Evolutionary conservation across 1,284 basidiomycete genomes (phyloP), one percentile per base, ranked within the genome.

Genomic region (Apiotrichum veenhuisii): DNA sequence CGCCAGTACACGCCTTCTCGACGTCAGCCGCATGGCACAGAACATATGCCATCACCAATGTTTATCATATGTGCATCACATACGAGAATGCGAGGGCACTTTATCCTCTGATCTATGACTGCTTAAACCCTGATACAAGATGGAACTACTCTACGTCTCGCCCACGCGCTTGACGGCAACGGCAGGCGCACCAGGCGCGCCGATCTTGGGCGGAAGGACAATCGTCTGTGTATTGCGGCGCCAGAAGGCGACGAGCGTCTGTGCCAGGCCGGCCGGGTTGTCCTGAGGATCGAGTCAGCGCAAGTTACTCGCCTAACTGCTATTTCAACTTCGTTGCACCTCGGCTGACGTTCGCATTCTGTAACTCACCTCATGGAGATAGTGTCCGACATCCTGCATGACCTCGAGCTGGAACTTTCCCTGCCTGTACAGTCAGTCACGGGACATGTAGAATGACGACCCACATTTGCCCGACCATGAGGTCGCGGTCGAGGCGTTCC

Each of bases 381-480:
- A 89, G 71, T 98, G 95, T 0, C 95, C 95, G 0, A 91, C 91
- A 22, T 85, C 85, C 4, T 84, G 83, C 61, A 96, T 83, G 26
- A 98, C 91, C 23, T 85, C 86, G 67, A 97, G 82, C 77, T 98
- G 95, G 78, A 97, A 98, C 74, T 97, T 97, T 56, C 94, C 94
- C 77, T 89, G 87, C 71, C 68, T 70, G 26, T 3, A n/a, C 5
- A 18, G 34, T 58, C 34, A 57, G 47, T 23, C 8, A 9, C 7
- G 5, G 15, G 14, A 9, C 14, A 1, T 18, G 4, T 53, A 10
- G 7, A 27, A n/a, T 2, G 15, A 20, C 1, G 3, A 62, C 72
- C 58, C 54, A 76, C 95, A 98, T 98, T 76, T 98, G 95, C 0
- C 93, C 96, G 49, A 98, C 94, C 88, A 96, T 97, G 41, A 98